A percentile compares a stretch with the other conserved stretches of the same genome.
phyloP scores from a whole-genome alignment of 2,329 filamentous ascomycete genomes.

The Gremmenia infestans region DNA sequence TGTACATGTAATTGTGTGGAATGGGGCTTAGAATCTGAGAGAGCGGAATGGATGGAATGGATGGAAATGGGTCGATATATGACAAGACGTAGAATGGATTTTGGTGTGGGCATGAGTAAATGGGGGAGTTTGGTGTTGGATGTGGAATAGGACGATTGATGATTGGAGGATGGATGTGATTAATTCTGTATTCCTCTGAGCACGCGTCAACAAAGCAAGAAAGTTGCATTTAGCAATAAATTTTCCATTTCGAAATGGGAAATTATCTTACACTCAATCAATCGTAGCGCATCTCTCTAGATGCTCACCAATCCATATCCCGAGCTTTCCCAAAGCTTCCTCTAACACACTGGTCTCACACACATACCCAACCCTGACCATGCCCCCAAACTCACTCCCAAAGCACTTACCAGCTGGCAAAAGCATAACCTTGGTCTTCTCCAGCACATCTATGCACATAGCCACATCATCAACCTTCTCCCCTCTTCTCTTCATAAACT shows the following conservation, averaged over 20 bases:
- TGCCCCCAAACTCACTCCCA: slow-evolving; percentile 68
- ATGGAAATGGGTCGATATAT: too few species aligned
- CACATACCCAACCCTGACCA: slow-evolving; percentile 72
- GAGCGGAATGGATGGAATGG: too few species aligned
- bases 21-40: too few species aligned
- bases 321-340: slow-evolving; percentile 50
- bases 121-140: neutral
- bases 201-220: too few species aligned
- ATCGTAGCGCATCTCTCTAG: slow-evolving; percentile 1
- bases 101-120: neutral
- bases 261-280: neutral
- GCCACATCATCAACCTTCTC: slow-evolving; percentile 62
- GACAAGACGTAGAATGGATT: neutral
- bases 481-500: slow-evolving; percentile 55
- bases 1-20: too few species aligned
- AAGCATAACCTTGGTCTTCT: slow-evolving; percentile 67
- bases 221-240: too few species aligned
- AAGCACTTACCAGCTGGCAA: slow-evolving; percentile 72
- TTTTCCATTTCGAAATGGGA: too few species aligned
- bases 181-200: too few species aligned
- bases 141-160: neutral
- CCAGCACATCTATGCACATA: slow-evolving; percentile 64
- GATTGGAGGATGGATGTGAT: neutral
- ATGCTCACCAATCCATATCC: slow-evolving; percentile 23
- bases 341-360: slow-evolving; percentile 65